phyloP scores from a whole-genome alignment of 768 basidiomycete genomes.

The Boletus vermiculosoides region DNA sequence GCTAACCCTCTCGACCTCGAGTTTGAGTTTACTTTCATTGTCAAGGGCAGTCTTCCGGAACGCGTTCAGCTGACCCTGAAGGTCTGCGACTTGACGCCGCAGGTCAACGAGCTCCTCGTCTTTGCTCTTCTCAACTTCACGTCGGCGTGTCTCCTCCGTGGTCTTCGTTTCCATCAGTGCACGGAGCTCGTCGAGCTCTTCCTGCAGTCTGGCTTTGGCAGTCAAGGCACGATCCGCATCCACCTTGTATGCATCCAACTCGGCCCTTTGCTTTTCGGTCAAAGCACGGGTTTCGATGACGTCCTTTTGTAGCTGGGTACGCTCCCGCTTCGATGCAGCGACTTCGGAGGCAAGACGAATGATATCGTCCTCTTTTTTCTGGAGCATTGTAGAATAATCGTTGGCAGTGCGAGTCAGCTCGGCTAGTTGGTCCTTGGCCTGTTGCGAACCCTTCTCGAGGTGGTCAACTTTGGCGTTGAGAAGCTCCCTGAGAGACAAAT shows the following conservation, averaged over 20 bases:
- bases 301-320: conserved; percentile 53
- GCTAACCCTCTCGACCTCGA: conserved; percentile 65
- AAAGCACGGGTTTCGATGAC: conserved; percentile 68
- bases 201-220: conserved; percentile 63
- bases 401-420: conserved; percentile 75
- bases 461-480: conserved; percentile 56
- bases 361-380: conserved; percentile 76
- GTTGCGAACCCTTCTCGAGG: conserved; percentile 67
- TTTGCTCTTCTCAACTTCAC: conserved; percentile 83
- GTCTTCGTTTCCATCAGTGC: conserved; percentile 81
- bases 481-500: conserved; percentile 49
- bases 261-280: conserved; percentile 60
- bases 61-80: conserved; percentile 68
- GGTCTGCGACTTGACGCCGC: conserved; percentile 55
- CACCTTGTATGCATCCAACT: conserved; percentile 58
- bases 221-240: conserved; percentile 46
- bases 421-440: conserved; percentile 71
- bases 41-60: conserved; percentile 62
- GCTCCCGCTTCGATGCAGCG: conserved; percentile 52
- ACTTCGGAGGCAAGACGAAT: conserved; percentile 52
- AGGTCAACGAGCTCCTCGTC: conserved; percentile 80
- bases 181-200: conserved; percentile 84
- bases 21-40: conserved; percentile 67
- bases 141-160: conserved; percentile 79
- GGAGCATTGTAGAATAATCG: conserved; percentile 72